Base-by-base conservation (phyloP, 2,329 filamentous ascomycete genomes). In the Calonectria honghensis region DNA sequence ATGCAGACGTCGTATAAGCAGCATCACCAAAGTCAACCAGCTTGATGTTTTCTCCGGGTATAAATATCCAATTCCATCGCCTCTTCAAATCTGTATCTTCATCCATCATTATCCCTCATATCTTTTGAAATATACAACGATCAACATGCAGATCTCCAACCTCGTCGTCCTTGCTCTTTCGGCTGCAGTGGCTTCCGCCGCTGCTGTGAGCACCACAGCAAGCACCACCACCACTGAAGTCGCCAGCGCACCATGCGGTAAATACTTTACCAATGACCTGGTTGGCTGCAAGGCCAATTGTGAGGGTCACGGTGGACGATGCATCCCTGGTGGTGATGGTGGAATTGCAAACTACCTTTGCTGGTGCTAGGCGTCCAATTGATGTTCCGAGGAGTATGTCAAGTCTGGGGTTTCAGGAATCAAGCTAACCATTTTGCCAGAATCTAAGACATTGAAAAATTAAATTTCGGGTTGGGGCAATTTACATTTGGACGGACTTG, bases 291-390 rank as follows among this genome's bases (percentile, higher is more conserved):
- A 57, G 52, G 37, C 16, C 6, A 31, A 57, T 18, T 57, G 52
- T 4, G 52, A 57, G 52, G 52, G 52, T 11, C 18, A 32, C 4
- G 52, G 52, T 10, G 52, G 52, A n/a, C 11, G 18, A n/a, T 57
- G 52, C 18, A 57, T 57, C 10, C 52, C 52, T 2, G 52, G 52
- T 14, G 52, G 52, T 11, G 52, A 57, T 24, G 52, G 52, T 24
- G 52, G 52, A n/a, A 57, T 57, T 24, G 52, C 31, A 11, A 57
- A 57, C 29, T 57, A 35, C 52, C 52, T 57, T 57, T 57, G 52
- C 52, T 57, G 35, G 20, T 57, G 52, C 52, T 57, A 35, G 18
- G 24, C 18, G 3, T 18, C 18, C n/a, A 7, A 11, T 32, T 4
- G 35, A n/a, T 31, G 18, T 20, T 52, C 18, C 18, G 14, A 20